Base-by-base conservation (phyloP, 179 eudicot genomes). In the Amaranthus tricolor region DNA sequence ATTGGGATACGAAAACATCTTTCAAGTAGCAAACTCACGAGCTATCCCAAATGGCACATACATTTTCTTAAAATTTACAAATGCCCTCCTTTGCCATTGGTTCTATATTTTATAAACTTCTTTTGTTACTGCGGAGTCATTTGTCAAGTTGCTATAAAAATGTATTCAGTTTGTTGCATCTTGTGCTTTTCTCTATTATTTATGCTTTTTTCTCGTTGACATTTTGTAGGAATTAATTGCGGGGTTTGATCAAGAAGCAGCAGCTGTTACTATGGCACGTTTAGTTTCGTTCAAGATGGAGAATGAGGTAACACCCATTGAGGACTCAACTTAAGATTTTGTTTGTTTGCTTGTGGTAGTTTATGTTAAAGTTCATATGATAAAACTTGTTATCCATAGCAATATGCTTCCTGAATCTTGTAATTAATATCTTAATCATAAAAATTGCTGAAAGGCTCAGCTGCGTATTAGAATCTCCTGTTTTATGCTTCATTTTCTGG, bases 221-320 rank as follows among this genome's bases (percentile, higher is more conserved):
- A 31, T 78, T 57, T 61, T 82, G 52, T 66, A 95, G 99, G 99
- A 95, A 56, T 82, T 95, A 60, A 77, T 95, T 79, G 83, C 95
- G 77, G 99, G 99, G 75, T 95, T 95, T 88, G 99, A 92, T 81
- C 97, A 95, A 93, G 99, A 95, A 85, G 96, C 99, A 67, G 99
- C 99, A 64, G 93, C 93, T 76, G 99, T 87, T 40, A 91, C 93
- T 61, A 80, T 92, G 88, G 89, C 96, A 73, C 96, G 97, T 66
- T 77, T 88, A 80, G 95, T 93, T 82, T 95, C 99, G 73, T 89
- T 88, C 81, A 95, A 90, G 82, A 95, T 95, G 99, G 99, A 95
- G 84, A 86, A 88, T 52, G 99, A 95, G 96, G 99, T 94, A 81
- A 76, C 45, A 48, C n/a, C 60, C 19, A 58, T 48, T 64, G 43